Conservation (phyloP, 1,284 basidiomycete genomes). For the Jaminaea rosea region DNA sequence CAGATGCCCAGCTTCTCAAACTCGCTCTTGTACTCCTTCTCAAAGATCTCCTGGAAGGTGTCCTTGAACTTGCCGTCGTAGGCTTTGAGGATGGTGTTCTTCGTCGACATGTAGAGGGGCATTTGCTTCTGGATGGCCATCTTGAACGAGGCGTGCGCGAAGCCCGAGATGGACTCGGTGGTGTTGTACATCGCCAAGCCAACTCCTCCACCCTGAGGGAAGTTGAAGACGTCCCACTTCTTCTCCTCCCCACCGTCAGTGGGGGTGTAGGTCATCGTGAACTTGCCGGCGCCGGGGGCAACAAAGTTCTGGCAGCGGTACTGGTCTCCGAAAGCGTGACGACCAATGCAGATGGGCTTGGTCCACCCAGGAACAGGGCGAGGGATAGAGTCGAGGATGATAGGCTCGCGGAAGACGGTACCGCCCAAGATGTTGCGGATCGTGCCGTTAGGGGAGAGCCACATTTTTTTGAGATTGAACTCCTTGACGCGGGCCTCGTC, state of each 20-base stretch:
- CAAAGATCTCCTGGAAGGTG: constrained; percentile 91
- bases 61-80: constrained; percentile 94
- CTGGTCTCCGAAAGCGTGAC: constrained; percentile 96
- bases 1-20: constrained; percentile 79
- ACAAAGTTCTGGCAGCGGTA: constrained; percentile 46
- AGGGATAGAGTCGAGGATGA: constrained; percentile 81
- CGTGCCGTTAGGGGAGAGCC: constrained; percentile 44
- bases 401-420: constrained; percentile 97
- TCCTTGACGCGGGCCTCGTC: constrained; percentile 81
- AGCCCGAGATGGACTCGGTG: constrained; percentile 70
- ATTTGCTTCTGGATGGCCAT: constrained; percentile 95
- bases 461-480: constrained; percentile 90
- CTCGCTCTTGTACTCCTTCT: constrained; percentile 66
- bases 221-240: constrained; percentile 38
- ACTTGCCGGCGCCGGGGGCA: constrained; percentile 37
- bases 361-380: constrained; percentile 83
- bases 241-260: constrained; percentile 24
- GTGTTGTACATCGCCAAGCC: constrained; percentile 51
- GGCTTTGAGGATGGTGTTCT: constrained; percentile 47
- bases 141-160: constrained; percentile 95
- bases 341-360: constrained; percentile 91
- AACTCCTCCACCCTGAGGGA: constrained; percentile 38
- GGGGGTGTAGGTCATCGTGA: constrained; percentile 39
- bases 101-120: constrained; percentile 55
- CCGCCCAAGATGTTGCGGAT: constrained; percentile 92